Percentiles rank a stretch among this genome's conserved stretches.
phyloP scores from a whole-genome alignment of 164 flowering plant species.

The Berberis vulgaris region DNA sequence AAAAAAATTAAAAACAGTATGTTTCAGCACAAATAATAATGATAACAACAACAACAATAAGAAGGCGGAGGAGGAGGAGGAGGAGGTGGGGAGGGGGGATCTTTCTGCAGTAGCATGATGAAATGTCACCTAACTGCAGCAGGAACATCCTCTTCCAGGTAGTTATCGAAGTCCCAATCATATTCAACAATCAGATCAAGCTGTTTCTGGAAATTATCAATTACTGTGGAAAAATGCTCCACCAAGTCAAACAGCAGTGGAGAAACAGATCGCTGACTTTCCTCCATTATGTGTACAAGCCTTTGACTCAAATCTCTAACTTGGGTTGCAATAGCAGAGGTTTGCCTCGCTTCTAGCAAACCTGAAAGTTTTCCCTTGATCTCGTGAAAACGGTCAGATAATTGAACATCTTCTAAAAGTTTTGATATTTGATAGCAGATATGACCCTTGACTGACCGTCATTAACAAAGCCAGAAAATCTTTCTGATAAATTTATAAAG shows the following conservation, averaged over 20 bases:
- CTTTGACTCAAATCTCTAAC: conserved; percentile 74
- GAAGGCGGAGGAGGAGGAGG: no score
- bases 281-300: conserved; percentile 71
- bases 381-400: conserved; percentile 64
- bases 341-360: conserved; percentile 66
- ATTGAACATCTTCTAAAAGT: conserved; percentile 66
- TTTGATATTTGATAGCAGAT: conserved; percentile 69
- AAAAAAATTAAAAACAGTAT: conserved; percentile 9
- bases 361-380: conserved; percentile 54
- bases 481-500: conserved; percentile 64
- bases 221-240: conserved; percentile 59
- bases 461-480: conserved; percentile 86
- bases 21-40: not conserved
- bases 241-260: conserved; percentile 75
- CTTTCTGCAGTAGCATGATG: conserved; percentile 17
- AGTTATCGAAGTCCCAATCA: conserved; percentile 98
- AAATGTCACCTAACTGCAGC: conserved; percentile 98
- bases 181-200: conserved; percentile 86
- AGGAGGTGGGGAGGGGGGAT: not conserved
- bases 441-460: conserved; percentile 72
- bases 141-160: conserved; percentile 93
- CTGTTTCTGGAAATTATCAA: conserved; percentile 90
- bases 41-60: no score
- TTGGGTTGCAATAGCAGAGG: conserved; percentile 52
- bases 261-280: conserved; percentile 80